Evolutionary conservation across 2,329 filamentous ascomycete genomes (phyloP).

Genomic region (Curvularia lunata): DNA sequence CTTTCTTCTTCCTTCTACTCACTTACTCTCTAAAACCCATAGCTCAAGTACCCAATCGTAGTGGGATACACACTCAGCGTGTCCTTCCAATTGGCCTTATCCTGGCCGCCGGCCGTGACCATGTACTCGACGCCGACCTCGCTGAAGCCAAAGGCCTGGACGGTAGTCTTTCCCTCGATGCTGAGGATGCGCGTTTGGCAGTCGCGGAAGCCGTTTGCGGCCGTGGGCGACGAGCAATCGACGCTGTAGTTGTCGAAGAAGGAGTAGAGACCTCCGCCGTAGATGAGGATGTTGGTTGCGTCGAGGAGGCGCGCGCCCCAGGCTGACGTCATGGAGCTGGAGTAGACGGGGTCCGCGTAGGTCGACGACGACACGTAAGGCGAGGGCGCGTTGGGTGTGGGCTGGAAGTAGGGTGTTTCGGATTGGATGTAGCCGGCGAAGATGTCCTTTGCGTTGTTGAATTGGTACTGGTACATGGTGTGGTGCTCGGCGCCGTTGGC

Average conservation of each 20-base stretch:
- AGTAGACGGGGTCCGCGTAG: conserved; percentile 74
- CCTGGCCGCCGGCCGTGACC: conserved; percentile 53
- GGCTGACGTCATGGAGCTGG: conserved; percentile 50
- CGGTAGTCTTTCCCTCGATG: conserved; percentile 51
- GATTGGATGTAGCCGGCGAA: conserved; percentile 87
- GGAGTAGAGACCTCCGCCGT: conserved; percentile 71
- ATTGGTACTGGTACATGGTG: conserved; percentile 79
- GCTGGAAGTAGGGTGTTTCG: conserved; percentile 86
- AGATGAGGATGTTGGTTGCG: conserved; percentile 63
- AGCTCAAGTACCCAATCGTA: conserved; percentile 44
- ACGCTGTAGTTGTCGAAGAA: conserved; percentile 70
- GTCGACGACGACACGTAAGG: conserved; percentile 61
- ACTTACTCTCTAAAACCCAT: conserved; percentile 35
- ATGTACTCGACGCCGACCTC: conserved; percentile 57
- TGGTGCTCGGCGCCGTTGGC: conserved; percentile 71
- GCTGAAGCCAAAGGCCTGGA: conserved; percentile 57
- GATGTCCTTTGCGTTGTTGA: conserved; percentile 76
- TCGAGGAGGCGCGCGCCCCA: conserved; percentile 70
- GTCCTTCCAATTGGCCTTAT: conserved; percentile 55
- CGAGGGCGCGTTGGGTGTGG: conserved; percentile 73
- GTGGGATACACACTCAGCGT: conserved; percentile 53
- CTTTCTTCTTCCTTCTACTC: too few relatives aligned
- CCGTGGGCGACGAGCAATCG: conserved; percentile 35
- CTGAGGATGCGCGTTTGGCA: conserved; percentile 61
- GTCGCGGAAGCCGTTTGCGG: conserved; percentile 40